Evolutionary conservation across 805 yeast species (phyloP).

Genomic region (Candida ponderosae): DNA sequence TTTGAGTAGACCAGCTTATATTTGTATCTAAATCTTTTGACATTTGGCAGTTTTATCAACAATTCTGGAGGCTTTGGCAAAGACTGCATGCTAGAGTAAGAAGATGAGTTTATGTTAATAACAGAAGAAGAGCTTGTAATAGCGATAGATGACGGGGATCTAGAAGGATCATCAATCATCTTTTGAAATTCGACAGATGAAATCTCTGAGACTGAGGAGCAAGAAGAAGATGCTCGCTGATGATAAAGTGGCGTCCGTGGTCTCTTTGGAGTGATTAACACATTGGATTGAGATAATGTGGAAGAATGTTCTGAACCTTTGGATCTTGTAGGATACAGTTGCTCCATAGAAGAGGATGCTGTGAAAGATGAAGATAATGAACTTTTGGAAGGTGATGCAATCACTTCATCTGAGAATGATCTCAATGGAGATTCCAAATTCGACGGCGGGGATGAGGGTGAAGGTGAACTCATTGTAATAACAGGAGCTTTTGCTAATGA

Average conservation of each 20-base stretch:
- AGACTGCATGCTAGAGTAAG: constrained; percentile 12
- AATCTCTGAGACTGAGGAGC: constrained; percentile 12
- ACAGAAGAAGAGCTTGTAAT: neutral
- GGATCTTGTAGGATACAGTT: constrained; percentile 4
- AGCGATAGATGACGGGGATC: neutral
- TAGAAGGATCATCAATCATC: neutral
- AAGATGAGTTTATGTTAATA: too few species aligned
- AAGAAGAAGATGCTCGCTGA: constrained; percentile 3
- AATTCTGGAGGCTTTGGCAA: constrained; percentile 38
- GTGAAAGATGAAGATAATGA: constrained; percentile 3
- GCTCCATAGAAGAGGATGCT: too few species aligned
- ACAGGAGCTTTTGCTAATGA: constrained; percentile 4
- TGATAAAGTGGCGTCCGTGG: too few species aligned
- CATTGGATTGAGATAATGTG: constrained; percentile 8
- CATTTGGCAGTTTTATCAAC: constrained; percentile 33
- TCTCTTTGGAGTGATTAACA: too few species aligned
- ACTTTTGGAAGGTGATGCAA: constrained; percentile 2
- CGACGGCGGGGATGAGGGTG: neutral
- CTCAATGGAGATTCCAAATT: neutral
- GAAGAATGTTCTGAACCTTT: constrained; percentile 1
- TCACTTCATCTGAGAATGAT: neutral
- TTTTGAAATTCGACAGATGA: constrained; percentile 2
- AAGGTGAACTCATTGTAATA: neutral
- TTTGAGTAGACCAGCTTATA: constrained; percentile 39
- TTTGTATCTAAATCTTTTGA: constrained; percentile 36